Base-by-base conservation (phyloP, 1,139 yeast genomes). In the Komagataea norvegica region DNA sequence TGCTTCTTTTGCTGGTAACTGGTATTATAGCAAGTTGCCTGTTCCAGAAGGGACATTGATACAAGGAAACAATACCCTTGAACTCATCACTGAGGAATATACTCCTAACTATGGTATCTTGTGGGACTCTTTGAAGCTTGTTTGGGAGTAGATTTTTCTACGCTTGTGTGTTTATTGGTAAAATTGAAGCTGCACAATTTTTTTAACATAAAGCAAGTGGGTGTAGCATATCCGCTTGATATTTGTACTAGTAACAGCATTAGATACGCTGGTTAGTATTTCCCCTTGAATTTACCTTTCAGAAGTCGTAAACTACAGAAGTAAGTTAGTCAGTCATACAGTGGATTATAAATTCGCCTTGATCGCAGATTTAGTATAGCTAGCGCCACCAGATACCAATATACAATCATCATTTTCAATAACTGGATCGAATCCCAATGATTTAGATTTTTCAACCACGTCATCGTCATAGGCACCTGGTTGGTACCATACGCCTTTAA, bases 401-500 rank as follows among this genome's bases (percentile, higher is more conserved):
- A 40, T 36, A 24, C 42, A 40, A 8, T 36, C 37, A 6, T 25
- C 40, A 22, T 40, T 36, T 15, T 40, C 37, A 20, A 40, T 33
- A 5, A 40, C 17, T 6, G 42, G 40, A 15, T 24, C n/a, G 20
- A 40, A 33, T 6, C 39, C 39, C 24, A 40, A 11, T 15, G 15
- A 21, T 15, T 27, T 20, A 2, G 42, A 30, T 18, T 40, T 40
- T 13, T 17, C 26, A 23, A 40, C 15, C 5, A 36, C 37, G 8
- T 19, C 25, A 6, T 59, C 57, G 49, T 81, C 78, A 47, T 72
- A 82, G 25, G 86, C 72, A 1, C 94, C 94, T 0, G 94, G 94
- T 55, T 85, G 95, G 46, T 83, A 77, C 95, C 95, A 85, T 21
- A 83, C 62, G 1, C 81, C 79, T 47, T 72, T 72, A 21, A 85